Conservation (phyloP, 2,329 filamentous ascomycete genomes). For the Pseudogymnoascus verrucosus region DNA sequence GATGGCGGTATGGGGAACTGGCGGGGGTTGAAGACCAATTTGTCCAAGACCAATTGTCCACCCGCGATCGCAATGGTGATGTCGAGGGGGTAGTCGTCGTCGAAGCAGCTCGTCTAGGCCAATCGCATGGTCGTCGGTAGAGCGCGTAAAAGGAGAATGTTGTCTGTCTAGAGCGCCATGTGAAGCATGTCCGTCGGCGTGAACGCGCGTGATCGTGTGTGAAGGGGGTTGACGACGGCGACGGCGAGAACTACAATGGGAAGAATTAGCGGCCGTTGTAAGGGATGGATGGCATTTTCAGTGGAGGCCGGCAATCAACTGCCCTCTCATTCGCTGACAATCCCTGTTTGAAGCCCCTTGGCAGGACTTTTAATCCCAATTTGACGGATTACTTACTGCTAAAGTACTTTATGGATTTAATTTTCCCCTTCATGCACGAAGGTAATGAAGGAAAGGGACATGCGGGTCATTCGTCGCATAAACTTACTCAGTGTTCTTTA, state of each 20-base stretch:
- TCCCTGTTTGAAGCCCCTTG: neutral
- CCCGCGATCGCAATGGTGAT: neutral
- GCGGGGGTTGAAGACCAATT: neutral
- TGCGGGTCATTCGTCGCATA: neutral
- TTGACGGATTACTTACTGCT: neutral
- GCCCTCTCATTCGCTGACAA: conserved; percentile 1
- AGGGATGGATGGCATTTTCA: conserved; percentile 6
- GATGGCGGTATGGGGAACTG: neutral
- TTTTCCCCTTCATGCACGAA: conserved; percentile 2
- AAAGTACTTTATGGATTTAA: neutral
- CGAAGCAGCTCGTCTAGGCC: neutral
- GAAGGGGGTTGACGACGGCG: neutral
- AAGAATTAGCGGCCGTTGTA: neutral
- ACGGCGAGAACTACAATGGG: neutral
- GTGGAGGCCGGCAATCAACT: conserved; percentile 1
- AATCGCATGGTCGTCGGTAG: neutral
- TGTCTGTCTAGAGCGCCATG: neutral
- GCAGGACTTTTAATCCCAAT: conserved; percentile 1
- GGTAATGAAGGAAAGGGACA: neutral
- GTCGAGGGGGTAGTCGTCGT: neutral
- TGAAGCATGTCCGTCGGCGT: neutral
- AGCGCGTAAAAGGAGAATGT: neutral
- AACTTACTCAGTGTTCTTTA: neutral
- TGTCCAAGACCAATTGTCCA: neutral
- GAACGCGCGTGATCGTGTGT: conserved; percentile 1